A percentile compares a stretch with the other conserved stretches of the same genome.
phyloP scores from a whole-genome alignment of 257 asterid species.

The Solanum sitiens region DNA sequence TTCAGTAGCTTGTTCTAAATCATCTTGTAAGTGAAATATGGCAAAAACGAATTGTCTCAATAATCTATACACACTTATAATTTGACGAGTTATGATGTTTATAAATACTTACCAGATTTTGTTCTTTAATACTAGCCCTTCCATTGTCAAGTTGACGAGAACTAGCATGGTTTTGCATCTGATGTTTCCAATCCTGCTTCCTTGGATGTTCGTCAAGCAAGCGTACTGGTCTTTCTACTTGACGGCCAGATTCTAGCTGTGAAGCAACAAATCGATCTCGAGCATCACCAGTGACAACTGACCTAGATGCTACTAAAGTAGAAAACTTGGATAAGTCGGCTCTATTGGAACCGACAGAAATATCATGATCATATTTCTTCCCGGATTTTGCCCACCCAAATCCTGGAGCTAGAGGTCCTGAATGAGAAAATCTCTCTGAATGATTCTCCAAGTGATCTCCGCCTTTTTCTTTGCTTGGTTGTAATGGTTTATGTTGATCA shows the following conservation, averaged over 20 bases:
- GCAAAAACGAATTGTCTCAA: neutral
- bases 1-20: neutral
- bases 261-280: constrained; percentile 16
- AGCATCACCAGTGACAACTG: constrained; percentile 31
- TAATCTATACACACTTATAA: neutral
- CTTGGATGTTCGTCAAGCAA: constrained; percentile 31
- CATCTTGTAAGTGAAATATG: neutral
- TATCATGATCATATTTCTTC: constrained; percentile 26
- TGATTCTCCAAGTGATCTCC: constrained; percentile 23
- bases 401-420: constrained; percentile 66
- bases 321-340: constrained; percentile 33
- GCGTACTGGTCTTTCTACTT: constrained; percentile 25
- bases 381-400: constrained; percentile 31
- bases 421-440: constrained; percentile 29
- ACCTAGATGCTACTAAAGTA: constrained; percentile 39
- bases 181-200: constrained; percentile 28
- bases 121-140: constrained; percentile 30
- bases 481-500: constrained; percentile 23
- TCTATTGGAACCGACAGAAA: constrained; percentile 16
- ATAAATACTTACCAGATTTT: constrained; percentile 28
- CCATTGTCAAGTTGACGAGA: constrained; percentile 30
- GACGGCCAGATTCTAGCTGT: constrained; percentile 17
- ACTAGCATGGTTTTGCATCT: constrained; percentile 19
- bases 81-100: neutral
- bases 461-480: constrained; percentile 15